Conservation (phyloP, 2,329 filamentous ascomycete genomes). For the Xylariaceae sp. region DNA sequence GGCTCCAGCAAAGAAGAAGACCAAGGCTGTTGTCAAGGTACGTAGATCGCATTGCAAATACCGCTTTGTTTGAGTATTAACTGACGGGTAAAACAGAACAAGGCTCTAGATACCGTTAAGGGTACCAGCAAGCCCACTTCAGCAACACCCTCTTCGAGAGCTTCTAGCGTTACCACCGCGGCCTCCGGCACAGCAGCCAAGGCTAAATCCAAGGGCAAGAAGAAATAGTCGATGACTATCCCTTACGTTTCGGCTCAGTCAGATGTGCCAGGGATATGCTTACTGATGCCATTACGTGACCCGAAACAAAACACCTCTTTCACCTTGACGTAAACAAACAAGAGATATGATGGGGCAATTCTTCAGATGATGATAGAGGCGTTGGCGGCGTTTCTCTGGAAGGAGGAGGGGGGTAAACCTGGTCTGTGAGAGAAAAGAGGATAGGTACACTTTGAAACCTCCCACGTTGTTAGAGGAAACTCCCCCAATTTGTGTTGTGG, state of each 20-base stretch:
- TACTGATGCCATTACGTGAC: not conserved
- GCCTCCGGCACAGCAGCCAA: constrained; percentile 47
- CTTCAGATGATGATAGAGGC: constrained; percentile 14
- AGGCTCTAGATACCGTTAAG: constrained; percentile 86
- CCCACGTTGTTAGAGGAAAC: not conserved
- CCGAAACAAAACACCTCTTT: not conserved
- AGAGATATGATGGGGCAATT: constrained; percentile 1
- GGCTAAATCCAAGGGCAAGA: constrained; percentile 47
- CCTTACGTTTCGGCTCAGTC: not conserved
- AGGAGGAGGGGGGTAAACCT: not conserved
- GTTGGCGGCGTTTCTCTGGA: constrained; percentile 9
- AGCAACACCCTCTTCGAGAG: constrained; percentile 71
- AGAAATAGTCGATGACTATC: constrained; percentile 38
- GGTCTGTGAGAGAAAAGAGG: constrained; percentile 3
- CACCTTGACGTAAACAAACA: not conserved
- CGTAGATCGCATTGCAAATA: constrained; percentile 27
- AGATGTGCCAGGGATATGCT: not conserved
- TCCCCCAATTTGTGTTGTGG: not conserved
- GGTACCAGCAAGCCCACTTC: constrained; percentile 67
- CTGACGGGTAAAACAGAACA: constrained; percentile 60
- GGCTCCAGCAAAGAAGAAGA: constrained; percentile 89
- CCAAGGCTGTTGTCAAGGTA: constrained; percentile 84
- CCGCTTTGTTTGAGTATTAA: not conserved
- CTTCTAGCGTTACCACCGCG: constrained; percentile 80
- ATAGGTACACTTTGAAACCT: constrained; percentile 7